Evolutionary conservation across 2,329 filamentous ascomycete genomes (phyloP).

Genomic region (Hymenoscyphus fructigenus): DNA sequence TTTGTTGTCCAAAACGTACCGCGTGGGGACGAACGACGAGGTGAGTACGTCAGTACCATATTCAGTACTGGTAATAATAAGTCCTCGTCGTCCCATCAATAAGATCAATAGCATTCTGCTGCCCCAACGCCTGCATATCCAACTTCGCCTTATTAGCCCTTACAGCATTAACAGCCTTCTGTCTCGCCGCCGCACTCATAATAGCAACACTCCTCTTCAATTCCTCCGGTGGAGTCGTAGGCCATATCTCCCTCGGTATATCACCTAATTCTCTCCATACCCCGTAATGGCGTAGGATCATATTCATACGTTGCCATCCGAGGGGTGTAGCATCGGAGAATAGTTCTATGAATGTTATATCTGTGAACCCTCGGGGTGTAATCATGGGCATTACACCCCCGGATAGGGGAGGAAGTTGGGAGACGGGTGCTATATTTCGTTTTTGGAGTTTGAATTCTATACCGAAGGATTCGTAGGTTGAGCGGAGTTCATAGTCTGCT

Average conservation of each 20-base stretch:
- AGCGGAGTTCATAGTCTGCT: slow-evolving; percentile 17
- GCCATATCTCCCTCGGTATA: slow-evolving; percentile 14
- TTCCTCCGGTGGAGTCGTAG: slow-evolving; percentile 11
- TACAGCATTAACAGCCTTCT: not conserved
- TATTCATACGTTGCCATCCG: slow-evolving; percentile 13
- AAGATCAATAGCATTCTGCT: slow-evolving; percentile 26
- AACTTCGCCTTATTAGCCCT: slow-evolving; percentile 1
- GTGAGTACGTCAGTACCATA: not conserved
- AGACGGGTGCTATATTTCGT: not conserved
- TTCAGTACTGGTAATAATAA: slow-evolving; percentile 37
- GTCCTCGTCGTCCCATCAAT: slow-evolving; percentile 38
- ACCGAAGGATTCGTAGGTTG: slow-evolving; percentile 17
- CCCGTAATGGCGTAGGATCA: slow-evolving; percentile 12
- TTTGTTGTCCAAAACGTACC: too few relatives aligned
- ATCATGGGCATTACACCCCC: slow-evolving; percentile 42
- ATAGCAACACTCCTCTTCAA: slow-evolving; percentile 8
- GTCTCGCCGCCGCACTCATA: slow-evolving; percentile 6
- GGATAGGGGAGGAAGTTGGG: slow-evolving; percentile 8
- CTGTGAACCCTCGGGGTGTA: slow-evolving; percentile 60
- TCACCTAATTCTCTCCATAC: slow-evolving; percentile 17
- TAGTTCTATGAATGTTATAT: slow-evolving; percentile 30
- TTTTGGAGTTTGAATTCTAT: slow-evolving; percentile 15
- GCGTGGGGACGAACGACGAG: too few relatives aligned
- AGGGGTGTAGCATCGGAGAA: slow-evolving; percentile 8
- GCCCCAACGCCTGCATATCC: slow-evolving; percentile 6